A percentile compares a stretch with the other conserved stretches of the same genome.
These are phyloP conservation scores for Chaetomiaceae sp. DNA, from an alignment of 2,329 filamentous ascomycete species.

Conservation along the genomic window DNA sequence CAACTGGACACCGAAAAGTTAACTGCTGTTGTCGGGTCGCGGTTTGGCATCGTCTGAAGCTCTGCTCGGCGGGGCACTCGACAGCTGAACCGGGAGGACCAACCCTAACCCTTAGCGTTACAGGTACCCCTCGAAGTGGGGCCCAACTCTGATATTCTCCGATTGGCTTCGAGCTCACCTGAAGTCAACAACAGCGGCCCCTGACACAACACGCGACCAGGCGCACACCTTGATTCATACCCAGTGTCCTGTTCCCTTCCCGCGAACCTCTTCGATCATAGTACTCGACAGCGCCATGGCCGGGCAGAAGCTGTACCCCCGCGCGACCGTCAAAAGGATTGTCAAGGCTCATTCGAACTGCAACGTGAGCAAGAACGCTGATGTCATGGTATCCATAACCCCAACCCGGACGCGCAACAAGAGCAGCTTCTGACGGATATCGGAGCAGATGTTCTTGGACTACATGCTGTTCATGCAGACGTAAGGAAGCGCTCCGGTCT, in stretches of 20 bases:
- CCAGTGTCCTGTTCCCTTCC: not conserved
- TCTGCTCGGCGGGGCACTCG: too few relatives aligned
- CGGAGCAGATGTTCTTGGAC: constrained; percentile 71
- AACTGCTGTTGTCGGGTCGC: not conserved
- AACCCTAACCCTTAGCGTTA: too few relatives aligned
- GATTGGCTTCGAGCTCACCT: too few relatives aligned
- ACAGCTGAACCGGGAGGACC: too few relatives aligned
- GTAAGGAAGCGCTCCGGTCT: constrained; percentile 35
- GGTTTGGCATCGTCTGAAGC: not conserved
- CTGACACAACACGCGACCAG: not conserved
- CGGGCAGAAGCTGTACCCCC: constrained; percentile 73
- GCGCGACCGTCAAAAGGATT: constrained; percentile 81
- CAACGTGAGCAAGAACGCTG: constrained; percentile 77
- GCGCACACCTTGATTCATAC: not conserved
- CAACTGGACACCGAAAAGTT: too few relatives aligned
- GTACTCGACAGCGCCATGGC: constrained; percentile 39
- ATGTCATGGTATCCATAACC: constrained; percentile 63
- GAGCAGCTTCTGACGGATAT: constrained; percentile 5
- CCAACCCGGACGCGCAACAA: not conserved
- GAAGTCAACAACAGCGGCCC: too few relatives aligned
- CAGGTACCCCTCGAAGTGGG: too few relatives aligned
- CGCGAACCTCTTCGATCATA: too few relatives aligned
- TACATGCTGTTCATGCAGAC: constrained; percentile 77
- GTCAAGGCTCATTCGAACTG: constrained; percentile 83
- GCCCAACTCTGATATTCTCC: too few relatives aligned